phyloP scores from a whole-genome alignment of 148 eudicot species.

The Vaccinium corymbosum region DNA sequence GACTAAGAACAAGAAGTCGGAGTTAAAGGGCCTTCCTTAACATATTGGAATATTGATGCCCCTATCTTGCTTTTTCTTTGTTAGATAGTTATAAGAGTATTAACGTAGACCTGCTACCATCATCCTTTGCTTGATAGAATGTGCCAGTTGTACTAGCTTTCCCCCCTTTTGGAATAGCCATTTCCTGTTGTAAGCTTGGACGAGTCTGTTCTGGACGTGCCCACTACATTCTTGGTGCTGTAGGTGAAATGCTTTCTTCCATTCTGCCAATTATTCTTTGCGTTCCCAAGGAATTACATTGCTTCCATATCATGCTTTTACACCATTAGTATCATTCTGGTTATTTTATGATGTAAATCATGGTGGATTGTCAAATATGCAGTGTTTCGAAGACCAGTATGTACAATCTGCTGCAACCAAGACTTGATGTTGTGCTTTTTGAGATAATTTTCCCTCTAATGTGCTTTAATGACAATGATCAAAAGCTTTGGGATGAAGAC shows the following conservation, averaged over 20 bases:
- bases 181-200: neutral
- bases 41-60: neutral
- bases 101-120: neutral
- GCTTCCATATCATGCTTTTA: constrained; percentile 9
- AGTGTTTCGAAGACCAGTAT: constrained; percentile 81
- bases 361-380: constrained; percentile 22
- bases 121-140: neutral
- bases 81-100: neutral
- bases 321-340: neutral
- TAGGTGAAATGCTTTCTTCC: neutral
- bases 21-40: neutral
- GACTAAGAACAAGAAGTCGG: no score
- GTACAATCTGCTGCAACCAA: constrained; percentile 85
- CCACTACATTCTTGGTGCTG: neutral
- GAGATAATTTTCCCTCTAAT: constrained; percentile 92
- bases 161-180: neutral
- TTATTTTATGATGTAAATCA: constrained; percentile 2
- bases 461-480: constrained; percentile 96
- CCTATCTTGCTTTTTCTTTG: neutral
- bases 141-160: neutral
- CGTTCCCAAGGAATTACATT: neutral
- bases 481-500: constrained; percentile 97
- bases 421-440: constrained; percentile 83
- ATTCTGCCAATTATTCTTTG: neutral
- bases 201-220: neutral